Conservation (phyloP, 2,329 filamentous ascomycete species). For the Cladosporium sp. region DNA sequence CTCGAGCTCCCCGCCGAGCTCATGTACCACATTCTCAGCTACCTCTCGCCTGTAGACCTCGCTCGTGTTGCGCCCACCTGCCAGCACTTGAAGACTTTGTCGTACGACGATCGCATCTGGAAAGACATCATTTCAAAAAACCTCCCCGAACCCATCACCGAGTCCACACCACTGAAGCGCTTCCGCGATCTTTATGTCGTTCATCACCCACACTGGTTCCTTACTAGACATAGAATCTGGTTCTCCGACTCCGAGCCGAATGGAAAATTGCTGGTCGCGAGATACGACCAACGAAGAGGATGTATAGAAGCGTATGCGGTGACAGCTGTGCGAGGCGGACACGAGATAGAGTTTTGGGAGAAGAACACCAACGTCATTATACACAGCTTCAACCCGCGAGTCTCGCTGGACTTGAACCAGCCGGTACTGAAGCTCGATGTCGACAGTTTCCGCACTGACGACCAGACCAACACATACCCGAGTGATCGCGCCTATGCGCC, state of each 20-base stretch:
- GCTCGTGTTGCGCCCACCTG: conserved; percentile 62
- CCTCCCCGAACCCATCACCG: conserved; percentile 58
- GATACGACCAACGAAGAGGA: conserved; percentile 71
- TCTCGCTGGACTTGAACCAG: conserved; percentile 72
- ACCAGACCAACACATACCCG: conserved; percentile 24
- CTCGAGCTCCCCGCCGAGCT: conserved; percentile 71
- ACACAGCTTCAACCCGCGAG: conserved; percentile 68
- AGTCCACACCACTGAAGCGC: conserved; percentile 58
- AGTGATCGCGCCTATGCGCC: conserved; percentile 23
- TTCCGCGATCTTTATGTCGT: conserved; percentile 72
- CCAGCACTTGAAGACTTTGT: conserved; percentile 58
- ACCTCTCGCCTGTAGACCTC: conserved; percentile 66
- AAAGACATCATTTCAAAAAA: conserved; percentile 67
- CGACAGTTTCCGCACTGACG: conserved; percentile 27
- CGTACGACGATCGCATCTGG: conserved; percentile 71
- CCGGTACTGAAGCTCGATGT: conserved; percentile 57
- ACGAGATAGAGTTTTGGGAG: conserved; percentile 63
- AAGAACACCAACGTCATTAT: conserved; percentile 67
- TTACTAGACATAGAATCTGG: conserved; percentile 79
- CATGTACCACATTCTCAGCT: conserved; percentile 68
- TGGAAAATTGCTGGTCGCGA: conserved; percentile 73
- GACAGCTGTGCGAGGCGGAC: conserved; percentile 61
- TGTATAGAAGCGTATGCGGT: conserved; percentile 81
- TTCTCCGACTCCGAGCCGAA: conserved; percentile 73
- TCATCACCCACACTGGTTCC: conserved; percentile 82